These are phyloP conservation scores for Epipyxis sp. DNA, from an alignment of 108 stramenopile species.

Conservation along the genomic window DNA sequence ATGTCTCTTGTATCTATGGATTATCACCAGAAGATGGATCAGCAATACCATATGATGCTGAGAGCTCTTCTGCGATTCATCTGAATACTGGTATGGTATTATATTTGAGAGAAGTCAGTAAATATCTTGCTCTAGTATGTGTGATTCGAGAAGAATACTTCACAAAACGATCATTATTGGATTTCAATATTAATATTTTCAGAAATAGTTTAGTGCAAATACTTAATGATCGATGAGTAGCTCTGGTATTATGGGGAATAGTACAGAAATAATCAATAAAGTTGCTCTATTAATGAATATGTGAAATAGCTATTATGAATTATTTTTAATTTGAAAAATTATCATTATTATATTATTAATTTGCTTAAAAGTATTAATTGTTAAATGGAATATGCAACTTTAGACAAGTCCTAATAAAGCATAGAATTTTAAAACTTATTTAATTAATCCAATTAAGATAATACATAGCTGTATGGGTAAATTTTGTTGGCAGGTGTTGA, in stretches of 20 bases:
- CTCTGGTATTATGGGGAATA: too few species aligned
- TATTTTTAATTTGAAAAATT: background rate
- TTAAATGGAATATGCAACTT: background rate
- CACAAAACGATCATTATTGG: conserved; percentile 84
- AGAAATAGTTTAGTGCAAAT: conserved; percentile 67
- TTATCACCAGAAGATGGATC: conserved; percentile 48
- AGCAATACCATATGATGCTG: conserved; percentile 78
- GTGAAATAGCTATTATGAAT: background rate
- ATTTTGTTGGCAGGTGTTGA: too few species aligned
- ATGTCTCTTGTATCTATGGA: conserved; percentile 98
- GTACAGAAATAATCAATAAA: too few species aligned
- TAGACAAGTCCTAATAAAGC: background rate
- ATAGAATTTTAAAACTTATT: background rate
- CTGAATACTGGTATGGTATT: conserved; percentile 92
- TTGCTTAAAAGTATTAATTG: background rate
- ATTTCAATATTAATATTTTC: conserved; percentile 91
- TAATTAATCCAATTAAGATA: background rate
- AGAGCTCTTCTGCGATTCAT: conserved; percentile 84
- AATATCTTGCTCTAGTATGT: conserved; percentile 91
- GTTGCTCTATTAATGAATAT: too few species aligned
- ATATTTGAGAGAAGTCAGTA: conserved; percentile 80
- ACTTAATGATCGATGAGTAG: background rate
- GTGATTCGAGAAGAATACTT: conserved; percentile 87
- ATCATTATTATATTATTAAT: background rate
- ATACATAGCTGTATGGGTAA: background rate